Evolutionary conservation across 495 filamentous ascomycete species (phyloP).

Genomic region (Podospora anserina): DNA sequence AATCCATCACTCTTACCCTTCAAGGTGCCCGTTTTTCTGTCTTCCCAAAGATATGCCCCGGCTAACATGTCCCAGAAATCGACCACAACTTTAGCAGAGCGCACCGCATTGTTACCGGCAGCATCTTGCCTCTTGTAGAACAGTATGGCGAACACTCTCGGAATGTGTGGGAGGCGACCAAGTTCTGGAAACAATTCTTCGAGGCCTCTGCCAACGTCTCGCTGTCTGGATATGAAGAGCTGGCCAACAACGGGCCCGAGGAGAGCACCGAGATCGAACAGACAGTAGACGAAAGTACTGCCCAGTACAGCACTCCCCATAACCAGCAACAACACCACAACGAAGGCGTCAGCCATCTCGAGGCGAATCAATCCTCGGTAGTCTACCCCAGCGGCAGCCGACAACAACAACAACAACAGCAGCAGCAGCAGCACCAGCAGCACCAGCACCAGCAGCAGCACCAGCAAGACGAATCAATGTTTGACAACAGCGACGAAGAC

Average conservation of each 20-base stretch:
- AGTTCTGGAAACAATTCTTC: conserved; percentile 99
- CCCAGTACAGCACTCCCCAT: conserved; percentile 42
- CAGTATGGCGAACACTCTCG: conserved; percentile 92
- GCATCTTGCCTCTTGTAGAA: conserved; percentile 91
- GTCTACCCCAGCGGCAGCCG: conserved; percentile 19
- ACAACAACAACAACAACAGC: conserved; percentile 9
- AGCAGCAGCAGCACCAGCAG: conserved; percentile 17
- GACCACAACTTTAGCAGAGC: conserved; percentile 97
- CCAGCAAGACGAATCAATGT: conserved; percentile 49
- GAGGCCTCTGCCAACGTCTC: conserved; percentile 96
- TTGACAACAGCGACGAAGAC: conserved; percentile 49
- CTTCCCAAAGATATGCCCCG: not conserved
- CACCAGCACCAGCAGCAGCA: not conserved
- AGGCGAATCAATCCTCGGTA: conserved; percentile 32
- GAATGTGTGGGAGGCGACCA: conserved; percentile 94
- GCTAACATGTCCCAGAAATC: conserved; percentile 63
- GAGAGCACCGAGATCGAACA: conserved; percentile 47
- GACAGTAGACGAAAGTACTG: conserved; percentile 37
- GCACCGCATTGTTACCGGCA: conserved; percentile 91
- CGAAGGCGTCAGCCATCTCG: conserved; percentile 36
- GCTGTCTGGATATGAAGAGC: conserved; percentile 91
- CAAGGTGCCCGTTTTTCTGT: conserved; percentile 58
- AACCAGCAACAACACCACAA: conserved; percentile 33
- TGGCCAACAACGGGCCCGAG: conserved; percentile 47
- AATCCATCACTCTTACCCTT: conserved; percentile 91